Evolutionary conservation across 176 grass and related monocot species (phyloP), one percentile per base, ranked within the genome.

Genomic region (Hsuehochloa calcarea): DNA sequence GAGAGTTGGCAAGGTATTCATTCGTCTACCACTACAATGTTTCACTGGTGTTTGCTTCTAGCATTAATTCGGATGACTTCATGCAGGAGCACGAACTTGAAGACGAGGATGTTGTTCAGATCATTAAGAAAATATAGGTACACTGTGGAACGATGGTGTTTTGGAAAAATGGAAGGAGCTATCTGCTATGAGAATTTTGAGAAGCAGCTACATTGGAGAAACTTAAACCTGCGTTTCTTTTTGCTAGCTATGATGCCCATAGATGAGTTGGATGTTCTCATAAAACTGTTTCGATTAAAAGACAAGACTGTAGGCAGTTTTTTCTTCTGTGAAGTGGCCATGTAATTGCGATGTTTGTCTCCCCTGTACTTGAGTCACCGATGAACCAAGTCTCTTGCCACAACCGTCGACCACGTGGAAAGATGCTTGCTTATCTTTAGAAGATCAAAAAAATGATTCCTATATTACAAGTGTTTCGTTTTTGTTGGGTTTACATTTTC

Each of bases 71-170:
- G 3, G 10, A 47, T 23, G 0, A 37, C 38, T 47, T 22, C 3
- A 5, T 87, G 68, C 74, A 98, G 96, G 93, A 98, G 56, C 96
- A 99, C 72, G 96, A 96, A 81, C 96, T 99, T 63, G 96, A 99
- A 29, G 96, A 99, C 27, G 96, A 99, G 79, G 96, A 99, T 58
- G 96, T 99, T 66, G 92, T 96, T 78, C 96, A 99, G 69, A 99
- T 99, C 72, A 96, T 96, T 23, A 99, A 99, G 85, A 99, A 99
- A 79, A 63, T 99, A 43, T 99, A 89, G 84, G 10, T 39, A 79
- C 40, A 15, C 38, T 0, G 4, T 79, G 74, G 60, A 40, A 37
- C 2, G 2, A 27, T 22, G 47, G 6, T 68, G 29, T 66, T 90
- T 56, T 44, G 5, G 46, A 26, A 52, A 73, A 38, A 26, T 59